These are phyloP conservation scores for Penicillium salamii DNA, from an alignment of 495 filamentous ascomycete genomes.

Conservation along the genomic window DNA sequence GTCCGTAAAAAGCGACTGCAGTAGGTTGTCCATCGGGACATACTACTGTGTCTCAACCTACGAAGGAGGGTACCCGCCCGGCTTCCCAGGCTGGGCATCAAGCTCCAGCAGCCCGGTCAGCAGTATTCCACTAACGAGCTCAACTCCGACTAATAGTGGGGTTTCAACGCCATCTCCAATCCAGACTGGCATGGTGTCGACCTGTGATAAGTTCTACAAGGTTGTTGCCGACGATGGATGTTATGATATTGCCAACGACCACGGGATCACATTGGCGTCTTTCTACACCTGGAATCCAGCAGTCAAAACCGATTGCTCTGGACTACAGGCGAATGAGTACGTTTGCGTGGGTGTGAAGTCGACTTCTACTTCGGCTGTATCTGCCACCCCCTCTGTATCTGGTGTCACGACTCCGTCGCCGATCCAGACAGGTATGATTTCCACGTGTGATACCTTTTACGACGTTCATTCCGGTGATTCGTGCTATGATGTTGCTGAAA, in stretches of 20 bases:
- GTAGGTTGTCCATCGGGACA: too few species aligned
- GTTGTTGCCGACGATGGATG: slow-evolving; percentile 10
- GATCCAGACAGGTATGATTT: slow-evolving; percentile 16
- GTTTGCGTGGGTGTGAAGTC: slow-evolving; percentile 14
- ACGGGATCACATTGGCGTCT: slow-evolving; percentile 1
- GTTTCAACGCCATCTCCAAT: too few species aligned
- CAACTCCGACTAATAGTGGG: too few species aligned
- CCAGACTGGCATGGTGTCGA: neutral
- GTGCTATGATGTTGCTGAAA: slow-evolving; percentile 19
- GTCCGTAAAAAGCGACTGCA: too few species aligned
- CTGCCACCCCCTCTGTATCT: slow-evolving; percentile 1
- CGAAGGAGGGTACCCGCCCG: too few species aligned
- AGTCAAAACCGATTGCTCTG: slow-evolving; percentile 9
- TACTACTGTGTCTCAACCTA: too few species aligned
- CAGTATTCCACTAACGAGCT: too few species aligned
- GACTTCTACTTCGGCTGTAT: neutral
- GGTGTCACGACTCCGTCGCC: slow-evolving; percentile 17
- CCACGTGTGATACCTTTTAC: slow-evolving; percentile 22
- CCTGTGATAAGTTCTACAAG: slow-evolving; percentile 2
- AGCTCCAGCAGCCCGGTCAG: too few species aligned
- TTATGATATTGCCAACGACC: neutral
- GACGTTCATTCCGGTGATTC: slow-evolving; percentile 16
- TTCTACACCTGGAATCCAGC: slow-evolving; percentile 19
- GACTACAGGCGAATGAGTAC: slow-evolving; percentile 14
- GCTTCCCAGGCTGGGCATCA: too few species aligned